Percentiles rank a stretch among this genome's conserved stretches.
Conservation (phyloP, 2,329 filamentous ascomycete genomes). For the Talaromyces sp. region DNA sequence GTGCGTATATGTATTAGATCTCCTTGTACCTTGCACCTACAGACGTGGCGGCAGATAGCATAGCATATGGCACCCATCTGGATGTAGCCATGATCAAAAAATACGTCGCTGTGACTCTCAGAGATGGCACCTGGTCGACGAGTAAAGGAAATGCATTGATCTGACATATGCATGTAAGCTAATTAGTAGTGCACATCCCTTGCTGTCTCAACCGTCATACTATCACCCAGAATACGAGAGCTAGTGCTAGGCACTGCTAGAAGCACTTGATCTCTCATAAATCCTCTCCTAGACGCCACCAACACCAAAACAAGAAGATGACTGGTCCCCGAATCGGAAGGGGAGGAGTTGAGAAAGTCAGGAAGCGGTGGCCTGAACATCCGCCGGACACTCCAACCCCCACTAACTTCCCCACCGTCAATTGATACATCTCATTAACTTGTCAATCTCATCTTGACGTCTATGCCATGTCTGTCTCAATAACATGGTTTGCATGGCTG, state of each 20-base stretch:
- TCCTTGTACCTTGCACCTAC: neutral
- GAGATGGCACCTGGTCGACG: neutral
- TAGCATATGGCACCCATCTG: neutral
- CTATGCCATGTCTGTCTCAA: neutral
- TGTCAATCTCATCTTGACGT: neutral
- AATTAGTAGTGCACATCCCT: neutral
- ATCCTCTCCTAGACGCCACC: neutral
- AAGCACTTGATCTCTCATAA: slow-evolving; percentile 2
- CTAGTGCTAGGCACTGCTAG: neutral
- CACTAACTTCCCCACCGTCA: neutral
- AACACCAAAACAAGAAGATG: neutral
- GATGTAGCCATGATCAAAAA: neutral
- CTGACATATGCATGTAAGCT: slow-evolving; percentile 1
- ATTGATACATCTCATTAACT: neutral
- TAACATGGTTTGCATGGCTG: neutral
- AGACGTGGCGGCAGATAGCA: neutral
- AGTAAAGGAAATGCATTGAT: neutral
- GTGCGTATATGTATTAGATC: neutral
- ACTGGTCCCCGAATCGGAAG: neutral
- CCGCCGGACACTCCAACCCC: neutral
- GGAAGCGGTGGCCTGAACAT: neutral
- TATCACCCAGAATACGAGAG: neutral
- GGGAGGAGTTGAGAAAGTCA: neutral
- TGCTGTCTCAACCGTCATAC: neutral
- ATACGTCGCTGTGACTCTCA: neutral